phyloP scores from a whole-genome alignment of 2,329 filamentous ascomycete genomes.

The Pseudogymnoascus sp. region DNA sequence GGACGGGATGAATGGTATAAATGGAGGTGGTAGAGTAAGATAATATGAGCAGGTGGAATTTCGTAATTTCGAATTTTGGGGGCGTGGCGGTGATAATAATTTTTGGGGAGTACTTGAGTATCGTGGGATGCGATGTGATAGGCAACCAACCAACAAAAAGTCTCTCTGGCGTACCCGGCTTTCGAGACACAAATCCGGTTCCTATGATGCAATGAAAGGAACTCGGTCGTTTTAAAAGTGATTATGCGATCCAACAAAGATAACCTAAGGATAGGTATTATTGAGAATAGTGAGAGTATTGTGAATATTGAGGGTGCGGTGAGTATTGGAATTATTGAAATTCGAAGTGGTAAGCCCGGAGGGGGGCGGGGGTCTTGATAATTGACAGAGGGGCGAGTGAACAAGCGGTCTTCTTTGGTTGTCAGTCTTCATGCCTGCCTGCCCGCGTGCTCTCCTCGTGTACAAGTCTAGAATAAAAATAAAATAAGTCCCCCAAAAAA shows the following conservation, averaged over 20 bases:
- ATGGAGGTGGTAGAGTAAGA: neutral
- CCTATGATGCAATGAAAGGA: neutral
- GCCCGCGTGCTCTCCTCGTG: neutral
- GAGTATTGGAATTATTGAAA: constrained; percentile 2
- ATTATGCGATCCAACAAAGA: neutral
- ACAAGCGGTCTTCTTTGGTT: constrained; percentile 11
- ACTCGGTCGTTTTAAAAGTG: neutral
- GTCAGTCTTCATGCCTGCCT: constrained; percentile 1
- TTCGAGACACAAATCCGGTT: neutral
- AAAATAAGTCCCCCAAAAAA: neutral
- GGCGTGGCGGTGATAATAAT: neutral
- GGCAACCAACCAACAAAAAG: neutral
- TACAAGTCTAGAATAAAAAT: neutral
- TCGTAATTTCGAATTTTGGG: neutral
- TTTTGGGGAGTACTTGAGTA: constrained; percentile 1
- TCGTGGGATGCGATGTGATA: neutral
- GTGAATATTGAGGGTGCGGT: neutral
- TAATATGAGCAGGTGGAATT: neutral
- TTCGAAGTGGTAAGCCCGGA: constrained; percentile 15
- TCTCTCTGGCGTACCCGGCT: neutral
- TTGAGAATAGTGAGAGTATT: neutral
- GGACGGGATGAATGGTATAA: neutral
- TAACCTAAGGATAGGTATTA: neutral
- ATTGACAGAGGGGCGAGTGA: constrained; percentile 17
- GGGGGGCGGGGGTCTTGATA: constrained; percentile 13